Percentiles rank a stretch among this genome's conserved stretches.
phyloP scores from a whole-genome alignment of 441 rosid species.

The Populus hybrid region DNA sequence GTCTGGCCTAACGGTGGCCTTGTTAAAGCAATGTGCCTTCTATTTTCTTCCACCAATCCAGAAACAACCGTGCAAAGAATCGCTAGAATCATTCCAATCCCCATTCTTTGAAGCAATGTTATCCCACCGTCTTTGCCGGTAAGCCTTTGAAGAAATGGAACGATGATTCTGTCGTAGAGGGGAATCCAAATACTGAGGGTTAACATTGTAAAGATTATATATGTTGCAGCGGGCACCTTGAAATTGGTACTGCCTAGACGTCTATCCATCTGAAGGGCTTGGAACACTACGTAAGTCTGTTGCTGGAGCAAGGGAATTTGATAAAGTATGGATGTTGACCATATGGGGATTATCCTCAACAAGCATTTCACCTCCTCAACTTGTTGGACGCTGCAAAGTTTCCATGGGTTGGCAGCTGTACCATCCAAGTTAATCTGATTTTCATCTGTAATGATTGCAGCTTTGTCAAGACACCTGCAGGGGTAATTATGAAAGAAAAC shows the following conservation, averaged over 20 bases:
- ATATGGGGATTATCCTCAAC: conserved; percentile 14
- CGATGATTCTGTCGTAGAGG: conserved; percentile 41
- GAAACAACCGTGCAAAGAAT: conserved; percentile 29
- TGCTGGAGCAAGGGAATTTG: conserved; percentile 13
- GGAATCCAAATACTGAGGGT: conserved; percentile 47
- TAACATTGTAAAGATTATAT: conserved; percentile 36
- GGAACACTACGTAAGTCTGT: conserved; percentile 35
- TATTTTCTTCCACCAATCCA: conserved; percentile 32
- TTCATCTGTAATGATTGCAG: conserved; percentile 7
- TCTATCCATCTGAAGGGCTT: conserved; percentile 46
- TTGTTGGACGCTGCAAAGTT: conserved; percentile 23
- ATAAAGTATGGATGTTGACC: conserved; percentile 18
- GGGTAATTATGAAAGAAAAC: neutral
- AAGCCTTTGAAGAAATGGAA: conserved; percentile 32
- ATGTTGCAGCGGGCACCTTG: conserved; percentile 38
- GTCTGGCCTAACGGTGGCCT: conserved; percentile 34
- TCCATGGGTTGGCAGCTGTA: conserved; percentile 18
- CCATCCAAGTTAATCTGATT: conserved; percentile 16
- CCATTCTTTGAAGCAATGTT: conserved; percentile 37
- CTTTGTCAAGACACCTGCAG: conserved; percentile 24
- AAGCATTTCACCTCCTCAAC: conserved; percentile 26
- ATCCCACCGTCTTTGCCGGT: conserved; percentile 30
- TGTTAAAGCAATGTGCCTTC: conserved; percentile 30
- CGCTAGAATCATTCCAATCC: conserved; percentile 35
- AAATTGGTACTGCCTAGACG: conserved; percentile 24